Evolutionary conservation across 2,329 filamentous ascomycete genomes (phyloP).

Genomic region (Teratosphaeria gauchensis): DNA sequence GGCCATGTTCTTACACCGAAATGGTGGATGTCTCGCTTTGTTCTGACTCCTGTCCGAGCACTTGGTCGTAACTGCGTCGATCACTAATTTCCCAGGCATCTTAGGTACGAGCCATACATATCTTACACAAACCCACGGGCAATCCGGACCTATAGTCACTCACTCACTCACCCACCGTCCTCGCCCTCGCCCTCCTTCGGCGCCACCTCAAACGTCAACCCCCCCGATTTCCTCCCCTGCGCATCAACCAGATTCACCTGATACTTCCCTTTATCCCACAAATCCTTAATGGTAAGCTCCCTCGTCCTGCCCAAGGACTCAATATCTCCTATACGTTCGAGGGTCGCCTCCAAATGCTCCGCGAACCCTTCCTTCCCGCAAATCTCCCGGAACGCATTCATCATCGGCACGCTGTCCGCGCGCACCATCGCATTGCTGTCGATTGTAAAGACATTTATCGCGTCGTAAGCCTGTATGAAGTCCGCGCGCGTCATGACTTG

Average conservation of each 20-base stretch:
- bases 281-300: conserved; percentile 89
- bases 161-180: conserved; percentile 2
- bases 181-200: conserved; percentile 19
- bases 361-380: conserved; percentile 69
- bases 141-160: not conserved
- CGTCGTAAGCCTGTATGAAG: conserved; percentile 84
- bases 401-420: conserved; percentile 93
- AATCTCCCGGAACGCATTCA: conserved; percentile 79
- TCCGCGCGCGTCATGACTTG: conserved; percentile 93
- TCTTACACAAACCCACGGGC: not conserved
- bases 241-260: conserved; percentile 45
- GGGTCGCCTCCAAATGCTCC: conserved; percentile 68
- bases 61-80: too few species aligned
- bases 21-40: too few species aligned
- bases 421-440: conserved; percentile 78
- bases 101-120: not conserved
- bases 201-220: conserved; percentile 38
- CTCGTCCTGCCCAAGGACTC: conserved; percentile 89
- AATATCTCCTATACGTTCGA: conserved; percentile 81
- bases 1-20: too few species aligned
- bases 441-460: conserved; percentile 91
- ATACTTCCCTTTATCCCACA: conserved; percentile 78
- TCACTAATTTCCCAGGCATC: too few species aligned
- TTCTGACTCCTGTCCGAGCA: too few species aligned
- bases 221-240: conserved; percentile 38